phyloP scores from a whole-genome alignment of 1,284 basidiomycete species.

The Termitomyces sp. region DNA sequence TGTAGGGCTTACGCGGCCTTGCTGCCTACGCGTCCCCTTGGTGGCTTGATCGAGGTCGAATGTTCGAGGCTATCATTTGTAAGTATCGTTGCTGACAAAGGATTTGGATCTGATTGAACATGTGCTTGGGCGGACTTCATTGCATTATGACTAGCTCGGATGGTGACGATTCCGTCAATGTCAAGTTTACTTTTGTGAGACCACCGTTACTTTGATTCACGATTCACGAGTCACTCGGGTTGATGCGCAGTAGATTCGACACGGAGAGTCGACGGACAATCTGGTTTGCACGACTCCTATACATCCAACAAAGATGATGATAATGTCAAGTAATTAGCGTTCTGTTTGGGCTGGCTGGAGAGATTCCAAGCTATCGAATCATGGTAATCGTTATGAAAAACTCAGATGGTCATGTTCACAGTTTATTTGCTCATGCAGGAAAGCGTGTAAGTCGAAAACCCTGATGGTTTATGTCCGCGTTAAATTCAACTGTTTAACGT shows the following conservation, averaged over 20 bases:
- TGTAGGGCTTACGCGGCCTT: slow-evolving; percentile 19
- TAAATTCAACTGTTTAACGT: background rate
- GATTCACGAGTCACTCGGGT: background rate
- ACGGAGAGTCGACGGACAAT: slow-evolving; percentile 77
- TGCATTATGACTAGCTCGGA: background rate
- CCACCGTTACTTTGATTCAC: background rate
- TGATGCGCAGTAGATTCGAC: slow-evolving; percentile 51
- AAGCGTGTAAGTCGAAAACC: slow-evolving; percentile 51
- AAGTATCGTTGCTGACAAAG: slow-evolving; percentile 3
- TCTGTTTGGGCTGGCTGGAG: slow-evolving; percentile 79
- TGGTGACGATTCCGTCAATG: slow-evolving; percentile 15
- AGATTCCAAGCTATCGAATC: slow-evolving; percentile 78
- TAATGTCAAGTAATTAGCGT: slow-evolving; percentile 28
- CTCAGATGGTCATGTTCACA: background rate
- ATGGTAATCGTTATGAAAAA: slow-evolving; percentile 45
- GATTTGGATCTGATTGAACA: background rate
- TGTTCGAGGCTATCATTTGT: background rate
- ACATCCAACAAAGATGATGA: background rate
- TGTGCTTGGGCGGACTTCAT: background rate
- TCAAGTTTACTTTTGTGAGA: slow-evolving; percentile 32
- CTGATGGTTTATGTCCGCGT: too few species aligned
- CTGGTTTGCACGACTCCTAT: slow-evolving; percentile 32
- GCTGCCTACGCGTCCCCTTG: slow-evolving; percentile 5
- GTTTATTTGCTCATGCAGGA: slow-evolving; percentile 33
- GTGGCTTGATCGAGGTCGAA: background rate